Evolutionary conservation across 106 monocot genomes (phyloP).

Genomic region (Agapanthus africanus): DNA sequence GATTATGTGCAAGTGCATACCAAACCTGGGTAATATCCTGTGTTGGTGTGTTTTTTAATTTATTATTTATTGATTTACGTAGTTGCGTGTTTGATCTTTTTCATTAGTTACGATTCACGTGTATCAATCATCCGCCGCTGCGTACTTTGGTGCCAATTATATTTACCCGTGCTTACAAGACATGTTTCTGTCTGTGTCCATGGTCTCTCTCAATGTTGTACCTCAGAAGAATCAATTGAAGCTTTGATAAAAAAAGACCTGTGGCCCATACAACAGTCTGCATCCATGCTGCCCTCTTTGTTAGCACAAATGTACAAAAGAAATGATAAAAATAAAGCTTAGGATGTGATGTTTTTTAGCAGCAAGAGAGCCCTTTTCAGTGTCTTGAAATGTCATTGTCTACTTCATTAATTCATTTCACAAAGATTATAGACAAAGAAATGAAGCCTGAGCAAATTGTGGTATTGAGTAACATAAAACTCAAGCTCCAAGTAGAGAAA

Average conservation of each 20-base stretch:
- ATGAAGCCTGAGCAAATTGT: no score
- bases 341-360: neutral
- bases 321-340: neutral
- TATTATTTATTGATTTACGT: no score
- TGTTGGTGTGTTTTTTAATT: no score
- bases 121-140: no score
- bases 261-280: neutral
- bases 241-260: neutral
- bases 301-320: neutral
- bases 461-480: neutral
- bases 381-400: neutral
- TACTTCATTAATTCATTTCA: neutral
- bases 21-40: no score
- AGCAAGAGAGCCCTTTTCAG: neutral
- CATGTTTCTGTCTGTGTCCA: neutral
- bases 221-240: constrained; percentile 1
- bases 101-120: no score
- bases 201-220: neutral
- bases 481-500: no score
- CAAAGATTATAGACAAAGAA: neutral
- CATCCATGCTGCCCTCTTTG: neutral
- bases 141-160: no score
- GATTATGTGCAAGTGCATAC: no score
- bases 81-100: no score
- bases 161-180: no score